Evolutionary conservation across 1,284 basidiomycete species (phyloP).

Genomic region (Pseudozyma sp.): DNA sequence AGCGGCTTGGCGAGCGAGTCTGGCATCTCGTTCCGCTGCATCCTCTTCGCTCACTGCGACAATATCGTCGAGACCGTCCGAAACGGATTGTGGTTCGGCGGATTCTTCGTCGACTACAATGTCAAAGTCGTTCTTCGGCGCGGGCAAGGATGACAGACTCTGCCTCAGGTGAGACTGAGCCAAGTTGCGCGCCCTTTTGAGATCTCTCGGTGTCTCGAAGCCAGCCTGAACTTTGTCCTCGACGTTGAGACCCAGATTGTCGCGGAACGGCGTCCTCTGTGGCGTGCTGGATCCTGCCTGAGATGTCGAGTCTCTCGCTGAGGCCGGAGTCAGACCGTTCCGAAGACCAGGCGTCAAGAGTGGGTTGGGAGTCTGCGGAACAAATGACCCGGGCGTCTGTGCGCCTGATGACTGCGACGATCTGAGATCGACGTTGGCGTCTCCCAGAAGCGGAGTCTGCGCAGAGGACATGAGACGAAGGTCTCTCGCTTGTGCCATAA

Average conservation of each 20-base stretch:
- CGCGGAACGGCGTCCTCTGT: constrained; percentile 90
- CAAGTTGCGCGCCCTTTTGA: constrained; percentile 34
- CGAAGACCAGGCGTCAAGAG: constrained; percentile 77
- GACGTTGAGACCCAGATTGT: constrained; percentile 86
- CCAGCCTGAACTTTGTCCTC: constrained; percentile 34
- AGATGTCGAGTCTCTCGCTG: constrained; percentile 1
- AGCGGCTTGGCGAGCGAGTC: constrained; percentile 74
- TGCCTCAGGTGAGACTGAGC: constrained; percentile 75
- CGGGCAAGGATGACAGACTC: constrained; percentile 86
- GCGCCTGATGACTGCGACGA: constrained; percentile 4
- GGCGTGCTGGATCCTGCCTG: constrained; percentile 72
- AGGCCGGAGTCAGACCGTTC: constrained; percentile 19
- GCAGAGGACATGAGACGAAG: constrained; percentile 88
- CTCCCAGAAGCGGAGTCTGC: constrained; percentile 94
- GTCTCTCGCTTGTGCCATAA: constrained; percentile 94
- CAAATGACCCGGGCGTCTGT: constrained; percentile 9
- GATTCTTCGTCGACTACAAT: constrained; percentile 78
- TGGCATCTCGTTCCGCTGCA: constrained; percentile 89
- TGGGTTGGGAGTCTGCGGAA: constrained; percentile 93
- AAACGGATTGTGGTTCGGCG: constrained; percentile 14
- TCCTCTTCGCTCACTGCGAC: constrained; percentile 72
- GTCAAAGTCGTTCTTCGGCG: constrained; percentile 98
- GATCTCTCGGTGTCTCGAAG: constrained; percentile 52
- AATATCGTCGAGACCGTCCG: constrained; percentile 15
- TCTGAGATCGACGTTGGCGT: constrained; percentile 82